Conservation (phyloP, 176 grass and related monocot species). For the Panicum miliaceum region DNA sequence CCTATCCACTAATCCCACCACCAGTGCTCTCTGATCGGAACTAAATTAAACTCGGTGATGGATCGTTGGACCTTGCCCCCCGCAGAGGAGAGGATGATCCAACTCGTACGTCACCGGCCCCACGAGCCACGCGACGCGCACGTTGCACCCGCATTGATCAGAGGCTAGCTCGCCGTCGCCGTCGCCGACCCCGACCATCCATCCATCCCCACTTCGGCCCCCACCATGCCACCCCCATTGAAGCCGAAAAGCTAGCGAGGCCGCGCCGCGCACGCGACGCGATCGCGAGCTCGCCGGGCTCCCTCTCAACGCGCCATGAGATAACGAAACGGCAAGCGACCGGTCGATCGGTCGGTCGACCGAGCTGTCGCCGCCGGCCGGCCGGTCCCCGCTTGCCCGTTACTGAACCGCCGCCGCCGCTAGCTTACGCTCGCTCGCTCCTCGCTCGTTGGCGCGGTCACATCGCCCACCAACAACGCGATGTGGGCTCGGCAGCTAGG, state of each 20-base stretch:
- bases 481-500: slow-evolving; percentile 48
- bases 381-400: slow-evolving; percentile 45
- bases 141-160: slow-evolving; percentile 36
- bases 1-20: slow-evolving; percentile 7
- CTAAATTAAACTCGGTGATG: neutral
- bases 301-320: slow-evolving; percentile 21
- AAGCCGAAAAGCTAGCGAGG: slow-evolving; percentile 25
- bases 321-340: slow-evolving; percentile 58
- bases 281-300: neutral
- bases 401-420: slow-evolving; percentile 33
- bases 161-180: slow-evolving; percentile 9
- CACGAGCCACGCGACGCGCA: slow-evolving; percentile 33
- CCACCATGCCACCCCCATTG: neutral
- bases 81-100: slow-evolving; percentile 10
- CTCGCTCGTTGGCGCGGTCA: slow-evolving; percentile 39
- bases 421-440: neutral
- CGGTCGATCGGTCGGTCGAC: neutral
- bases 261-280: neutral
- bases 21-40: neutral
- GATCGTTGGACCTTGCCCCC: neutral
- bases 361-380: neutral
- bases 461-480: slow-evolving; percentile 58
- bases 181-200: slow-evolving; percentile 43
- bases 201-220: slow-evolving; percentile 14
- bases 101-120: slow-evolving; percentile 45